Conservation (phyloP, 2,329 filamentous ascomycete species). For the Emydomyces testavorans region DNA sequence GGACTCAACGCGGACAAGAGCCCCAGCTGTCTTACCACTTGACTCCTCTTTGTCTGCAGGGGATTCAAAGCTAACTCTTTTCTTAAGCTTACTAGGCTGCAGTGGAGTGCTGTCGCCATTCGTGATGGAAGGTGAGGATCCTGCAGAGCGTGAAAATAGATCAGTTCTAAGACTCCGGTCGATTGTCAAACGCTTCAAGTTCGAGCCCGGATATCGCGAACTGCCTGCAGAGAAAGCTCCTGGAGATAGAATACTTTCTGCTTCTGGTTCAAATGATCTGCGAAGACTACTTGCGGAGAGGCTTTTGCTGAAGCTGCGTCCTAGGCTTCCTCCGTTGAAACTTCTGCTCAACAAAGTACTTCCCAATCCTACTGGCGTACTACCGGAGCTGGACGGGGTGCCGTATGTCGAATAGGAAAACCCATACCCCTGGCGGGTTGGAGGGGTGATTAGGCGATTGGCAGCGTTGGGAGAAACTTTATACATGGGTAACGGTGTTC, state of each 20-base stretch:
- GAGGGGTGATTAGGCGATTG: slow-evolving; percentile 68
- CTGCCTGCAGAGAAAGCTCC: slow-evolving; percentile 67
- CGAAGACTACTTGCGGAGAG: slow-evolving; percentile 78
- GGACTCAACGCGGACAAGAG: slow-evolving; percentile 43
- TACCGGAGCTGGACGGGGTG: slow-evolving; percentile 59
- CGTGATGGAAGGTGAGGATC: slow-evolving; percentile 26
- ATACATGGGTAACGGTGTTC: slow-evolving; percentile 71
- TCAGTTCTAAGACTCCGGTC: slow-evolving; percentile 69
- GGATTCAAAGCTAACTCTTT: slow-evolving; percentile 86
- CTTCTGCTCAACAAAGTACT: slow-evolving; percentile 49
- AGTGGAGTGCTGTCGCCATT: slow-evolving; percentile 33
- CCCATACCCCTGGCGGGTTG: slow-evolving; percentile 69
- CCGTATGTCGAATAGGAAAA: slow-evolving; percentile 91
- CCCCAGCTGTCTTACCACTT: slow-evolving; percentile 32
- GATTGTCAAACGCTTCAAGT: slow-evolving; percentile 83
- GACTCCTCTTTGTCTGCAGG: slow-evolving; percentile 40
- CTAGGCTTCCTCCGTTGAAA: slow-evolving; percentile 38
- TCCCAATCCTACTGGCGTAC: slow-evolving; percentile 56
- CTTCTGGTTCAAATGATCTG: slow-evolving; percentile 63
- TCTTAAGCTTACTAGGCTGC: slow-evolving; percentile 40
- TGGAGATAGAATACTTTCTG: slow-evolving; percentile 71
- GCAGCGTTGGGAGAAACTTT: slow-evolving; percentile 74
- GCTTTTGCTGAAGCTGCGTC: slow-evolving; percentile 69
- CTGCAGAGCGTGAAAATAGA: slow-evolving; percentile 40
- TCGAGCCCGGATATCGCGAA: slow-evolving; percentile 54